Evolutionary conservation across 805 yeast genomes (phyloP).

Genomic region (Candida cerambycidarum): DNA sequence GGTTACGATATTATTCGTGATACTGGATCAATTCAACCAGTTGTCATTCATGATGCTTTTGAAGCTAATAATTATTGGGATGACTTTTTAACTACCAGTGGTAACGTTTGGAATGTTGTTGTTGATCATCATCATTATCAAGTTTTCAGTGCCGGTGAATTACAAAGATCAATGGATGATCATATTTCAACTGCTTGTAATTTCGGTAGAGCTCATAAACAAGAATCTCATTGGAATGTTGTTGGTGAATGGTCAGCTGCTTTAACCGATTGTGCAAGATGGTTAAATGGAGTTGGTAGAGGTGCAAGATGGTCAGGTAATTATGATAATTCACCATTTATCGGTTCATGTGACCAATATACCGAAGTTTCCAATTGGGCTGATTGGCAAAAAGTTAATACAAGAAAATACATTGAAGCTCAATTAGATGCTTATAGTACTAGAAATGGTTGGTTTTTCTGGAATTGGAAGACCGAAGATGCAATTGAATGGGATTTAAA

Average conservation of each 20-base stretch:
- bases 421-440: constrained; percentile 80
- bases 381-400: constrained; percentile 50
- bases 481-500: constrained; percentile 85
- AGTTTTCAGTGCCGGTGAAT: constrained; percentile 68
- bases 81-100: constrained; percentile 40
- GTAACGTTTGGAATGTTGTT: constrained; percentile 60
- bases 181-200: constrained; percentile 48
- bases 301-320: constrained; percentile 81
- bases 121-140: constrained; percentile 92
- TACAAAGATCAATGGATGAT: constrained; percentile 56
- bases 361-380: constrained; percentile 50
- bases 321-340: constrained; percentile 37
- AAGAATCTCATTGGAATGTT: constrained; percentile 70
- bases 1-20: constrained; percentile 68
- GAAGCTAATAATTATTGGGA: constrained; percentile 63
- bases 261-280: constrained; percentile 82
- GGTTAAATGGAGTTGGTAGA: constrained; percentile 84
- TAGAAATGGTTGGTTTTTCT: constrained; percentile 85
- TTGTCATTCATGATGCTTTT: constrained; percentile 84
- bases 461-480: constrained; percentile 90
- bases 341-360: constrained; percentile 61
- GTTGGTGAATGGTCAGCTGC: constrained; percentile 94
- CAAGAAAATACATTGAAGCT: constrained; percentile 79
- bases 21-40: constrained; percentile 49
- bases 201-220: constrained; percentile 29